Percentiles rank a stretch among this genome's conserved stretches.
Evolutionary conservation across 306 rosid species (phyloP).

Genomic region (Bauhinia variegata): DNA sequence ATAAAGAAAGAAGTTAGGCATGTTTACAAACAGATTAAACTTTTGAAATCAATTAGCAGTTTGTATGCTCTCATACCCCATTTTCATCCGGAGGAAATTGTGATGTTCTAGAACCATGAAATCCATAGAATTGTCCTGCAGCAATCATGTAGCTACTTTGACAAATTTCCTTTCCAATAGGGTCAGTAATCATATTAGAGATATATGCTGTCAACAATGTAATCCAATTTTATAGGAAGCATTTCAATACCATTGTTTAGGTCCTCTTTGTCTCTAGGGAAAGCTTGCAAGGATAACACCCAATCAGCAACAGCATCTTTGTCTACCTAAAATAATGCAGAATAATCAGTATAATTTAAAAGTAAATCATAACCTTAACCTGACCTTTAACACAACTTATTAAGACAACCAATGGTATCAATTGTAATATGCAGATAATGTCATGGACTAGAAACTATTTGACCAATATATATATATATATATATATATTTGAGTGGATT

Average conservation of each 20-base stretch:
- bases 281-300: slow-evolving; percentile 86
- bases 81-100: slow-evolving; percentile 65
- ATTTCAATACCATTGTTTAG: slow-evolving; percentile 50
- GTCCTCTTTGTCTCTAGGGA: slow-evolving; percentile 47
- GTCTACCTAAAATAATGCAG: slow-evolving; percentile 49
- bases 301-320: slow-evolving; percentile 68
- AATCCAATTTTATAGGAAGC: slow-evolving; percentile 8
- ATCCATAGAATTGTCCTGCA: slow-evolving; percentile 85
- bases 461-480: too few relatives aligned
- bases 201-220: neutral
- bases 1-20: slow-evolving; percentile 3
- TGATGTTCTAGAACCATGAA: slow-evolving; percentile 76
- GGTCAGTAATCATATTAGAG: slow-evolving; percentile 13
- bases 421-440: neutral
- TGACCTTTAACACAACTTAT: neutral
- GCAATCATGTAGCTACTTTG: slow-evolving; percentile 22
- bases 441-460: neutral
- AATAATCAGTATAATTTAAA: neutral
- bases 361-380: neutral
- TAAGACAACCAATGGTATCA: neutral
- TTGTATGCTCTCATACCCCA: slow-evolving; percentile 57
- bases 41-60: slow-evolving; percentile 7
- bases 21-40: slow-evolving; percentile 4
- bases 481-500: neutral
- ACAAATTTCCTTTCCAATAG: slow-evolving; percentile 4